A percentile compares a stretch with the other conserved stretches of the same genome.
phyloP scores from a whole-genome alignment of 805 yeast species.

The Candida morakotiae region DNA sequence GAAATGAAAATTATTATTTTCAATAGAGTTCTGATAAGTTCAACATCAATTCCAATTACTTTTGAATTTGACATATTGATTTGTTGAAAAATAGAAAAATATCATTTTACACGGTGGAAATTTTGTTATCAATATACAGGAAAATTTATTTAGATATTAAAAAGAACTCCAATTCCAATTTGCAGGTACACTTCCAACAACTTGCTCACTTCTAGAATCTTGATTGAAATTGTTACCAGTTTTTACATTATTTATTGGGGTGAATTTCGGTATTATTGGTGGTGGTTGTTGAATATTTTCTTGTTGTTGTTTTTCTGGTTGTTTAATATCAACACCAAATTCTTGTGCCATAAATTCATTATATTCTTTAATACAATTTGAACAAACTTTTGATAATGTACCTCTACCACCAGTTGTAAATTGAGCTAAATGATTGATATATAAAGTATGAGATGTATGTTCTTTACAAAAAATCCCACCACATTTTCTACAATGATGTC shows the following conservation, averaged over 20 bases:
- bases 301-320: slow-evolving; percentile 2
- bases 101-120: slow-evolving; percentile 1
- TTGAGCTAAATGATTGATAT: slow-evolving; percentile 56
- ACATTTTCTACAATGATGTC: slow-evolving; percentile 83
- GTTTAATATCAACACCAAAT: slow-evolving; percentile 22
- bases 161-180: slow-evolving; percentile 82
- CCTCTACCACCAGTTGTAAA: slow-evolving; percentile 69
- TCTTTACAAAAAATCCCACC: slow-evolving; percentile 76
- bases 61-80: slow-evolving; percentile 14
- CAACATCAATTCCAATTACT: slow-evolving; percentile 29
- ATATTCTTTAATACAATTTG: slow-evolving; percentile 59
- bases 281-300: background rate
- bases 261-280: background rate
- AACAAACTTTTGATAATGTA: slow-evolving; percentile 65
- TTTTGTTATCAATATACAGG: slow-evolving; percentile 2
- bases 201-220: slow-evolving; percentile 19
- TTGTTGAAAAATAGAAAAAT: slow-evolving; percentile 4
- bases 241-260: background rate
- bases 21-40: slow-evolving; percentile 44
- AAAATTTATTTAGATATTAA: slow-evolving; percentile 22
- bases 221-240: slow-evolving; percentile 9
- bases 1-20: slow-evolving; percentile 66
- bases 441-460: slow-evolving; percentile 55
- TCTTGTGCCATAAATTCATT: slow-evolving; percentile 43
- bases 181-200: slow-evolving; percentile 56